phyloP scores from a whole-genome alignment of 176 grass and related monocot genomes.

The Carex scoparia region DNA sequence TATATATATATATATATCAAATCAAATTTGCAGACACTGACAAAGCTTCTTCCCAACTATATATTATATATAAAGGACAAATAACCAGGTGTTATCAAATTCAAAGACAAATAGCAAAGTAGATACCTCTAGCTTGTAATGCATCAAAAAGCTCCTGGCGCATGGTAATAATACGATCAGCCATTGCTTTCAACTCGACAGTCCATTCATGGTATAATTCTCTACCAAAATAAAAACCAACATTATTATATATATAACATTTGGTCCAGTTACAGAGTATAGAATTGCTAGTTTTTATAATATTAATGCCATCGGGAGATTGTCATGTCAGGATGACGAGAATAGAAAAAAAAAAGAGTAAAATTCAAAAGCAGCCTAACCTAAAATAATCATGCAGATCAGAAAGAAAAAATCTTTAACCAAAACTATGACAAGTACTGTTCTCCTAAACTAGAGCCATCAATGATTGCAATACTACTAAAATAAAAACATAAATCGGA shows the following conservation, averaged over 20 bases:
- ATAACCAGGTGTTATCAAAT: constrained; percentile 20
- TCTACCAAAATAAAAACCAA: constrained; percentile 41
- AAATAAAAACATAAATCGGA: background rate
- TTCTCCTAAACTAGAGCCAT: background rate
- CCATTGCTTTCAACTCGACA: constrained; percentile 91
- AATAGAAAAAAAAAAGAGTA: background rate
- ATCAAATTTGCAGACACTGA: background rate
- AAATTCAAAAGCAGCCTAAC: background rate
- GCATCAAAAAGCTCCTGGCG: constrained; percentile 85
- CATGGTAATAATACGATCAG: constrained; percentile 94
- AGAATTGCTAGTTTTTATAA: background rate
- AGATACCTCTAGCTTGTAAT: constrained; percentile 61
- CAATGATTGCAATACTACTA: background rate
- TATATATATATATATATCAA: background rate
- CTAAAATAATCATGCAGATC: background rate
- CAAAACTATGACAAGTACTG: background rate
- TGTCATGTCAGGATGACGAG: background rate
- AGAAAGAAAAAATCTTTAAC: background rate
- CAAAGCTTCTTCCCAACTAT: background rate
- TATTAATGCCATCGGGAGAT: background rate
- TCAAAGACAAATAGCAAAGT: constrained; percentile 17
- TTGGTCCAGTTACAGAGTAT: background rate
- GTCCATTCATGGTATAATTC: constrained; percentile 91
- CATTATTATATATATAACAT: background rate
- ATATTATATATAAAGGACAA: constrained; percentile 16